phyloP scores from a whole-genome alignment of 2,329 filamentous ascomycete genomes.

The Elsinoe ampelina region DNA sequence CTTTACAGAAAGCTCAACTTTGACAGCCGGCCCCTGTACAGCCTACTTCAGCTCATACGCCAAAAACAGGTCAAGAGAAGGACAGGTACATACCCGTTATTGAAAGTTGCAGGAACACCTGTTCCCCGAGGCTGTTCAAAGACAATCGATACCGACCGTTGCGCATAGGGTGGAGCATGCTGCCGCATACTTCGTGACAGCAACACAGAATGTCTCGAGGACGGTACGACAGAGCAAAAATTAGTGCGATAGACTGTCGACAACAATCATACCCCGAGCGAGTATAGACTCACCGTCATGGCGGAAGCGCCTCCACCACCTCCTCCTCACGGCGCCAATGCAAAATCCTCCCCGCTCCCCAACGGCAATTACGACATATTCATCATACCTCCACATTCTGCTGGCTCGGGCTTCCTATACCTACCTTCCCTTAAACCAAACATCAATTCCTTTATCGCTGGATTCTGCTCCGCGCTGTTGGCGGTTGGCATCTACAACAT shows the following conservation, averaged over 20 bases:
- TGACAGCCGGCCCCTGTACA: neutral
- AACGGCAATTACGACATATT: slow-evolving; percentile 95
- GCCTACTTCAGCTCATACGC: neutral
- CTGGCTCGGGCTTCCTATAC: slow-evolving; percentile 84
- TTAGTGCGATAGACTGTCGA: slow-evolving; percentile 2
- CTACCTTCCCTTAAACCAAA: slow-evolving; percentile 82
- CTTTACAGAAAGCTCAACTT: neutral
- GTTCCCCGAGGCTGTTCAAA: neutral
- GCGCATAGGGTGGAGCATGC: neutral
- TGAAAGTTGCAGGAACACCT: neutral
- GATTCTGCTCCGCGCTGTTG: slow-evolving; percentile 67
- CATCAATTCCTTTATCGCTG: slow-evolving; percentile 82
- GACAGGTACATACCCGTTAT: neutral
- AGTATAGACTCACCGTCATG: slow-evolving; percentile 7
- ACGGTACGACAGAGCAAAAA: neutral
- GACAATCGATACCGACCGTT: slow-evolving; percentile 11
- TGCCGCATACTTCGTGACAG: slow-evolving; percentile 1
- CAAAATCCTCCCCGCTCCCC: slow-evolving; percentile 59
- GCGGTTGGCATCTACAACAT: slow-evolving; percentile 63
- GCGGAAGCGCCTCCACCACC: slow-evolving; percentile 58
- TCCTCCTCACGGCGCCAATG: slow-evolving; percentile 71
- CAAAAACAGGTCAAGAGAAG: neutral
- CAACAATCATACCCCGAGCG: neutral
- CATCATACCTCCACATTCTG: slow-evolving; percentile 84
- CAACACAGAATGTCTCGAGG: slow-evolving; percentile 8